These are phyloP conservation scores for Mycena olivaceomarginata DNA, from an alignment of 768 basidiomycete species.

Conservation along the genomic window DNA sequence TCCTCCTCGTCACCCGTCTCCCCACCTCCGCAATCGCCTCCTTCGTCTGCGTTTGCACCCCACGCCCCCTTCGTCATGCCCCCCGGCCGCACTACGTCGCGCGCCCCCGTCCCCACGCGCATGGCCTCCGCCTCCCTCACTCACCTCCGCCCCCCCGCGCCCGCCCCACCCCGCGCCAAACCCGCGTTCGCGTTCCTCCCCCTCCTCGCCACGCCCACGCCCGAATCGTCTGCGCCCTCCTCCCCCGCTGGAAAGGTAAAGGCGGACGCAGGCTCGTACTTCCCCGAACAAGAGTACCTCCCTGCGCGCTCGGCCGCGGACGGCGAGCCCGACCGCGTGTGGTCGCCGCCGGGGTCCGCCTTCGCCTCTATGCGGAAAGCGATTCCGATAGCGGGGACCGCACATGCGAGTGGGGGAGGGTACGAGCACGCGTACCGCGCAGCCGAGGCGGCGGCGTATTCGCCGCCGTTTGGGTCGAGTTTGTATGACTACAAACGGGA, in stretches of 20 bases:
- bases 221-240: neutral
- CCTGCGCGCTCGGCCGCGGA: constrained; percentile 41
- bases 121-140: constrained; percentile 39
- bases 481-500: constrained; percentile 39
- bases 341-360: neutral
- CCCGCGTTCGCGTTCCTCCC: constrained; percentile 41
- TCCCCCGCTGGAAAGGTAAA: neutral
- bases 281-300: constrained; percentile 27
- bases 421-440: constrained; percentile 42
- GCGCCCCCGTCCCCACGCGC: constrained; percentile 17
- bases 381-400: neutral
- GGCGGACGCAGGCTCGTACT: constrained; percentile 3
- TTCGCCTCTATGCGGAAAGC: neutral
- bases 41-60: neutral
- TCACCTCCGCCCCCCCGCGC: constrained; percentile 39
- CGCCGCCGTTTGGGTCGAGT: constrained; percentile 39
- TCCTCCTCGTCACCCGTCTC: constrained; percentile 11
- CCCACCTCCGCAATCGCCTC: constrained; percentile 5
- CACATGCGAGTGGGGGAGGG: neutral
- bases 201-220: constrained; percentile 22
- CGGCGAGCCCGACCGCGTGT: constrained; percentile 43
- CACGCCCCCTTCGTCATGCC: constrained; percentile 41
- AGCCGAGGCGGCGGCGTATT: constrained; percentile 44
- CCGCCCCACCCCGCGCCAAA: constrained; percentile 16
- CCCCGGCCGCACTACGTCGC: constrained; percentile 34